Evolutionary conservation across 495 filamentous ascomycete genomes (phyloP).

Genomic region (Annulohypoxylon moriforme): DNA sequence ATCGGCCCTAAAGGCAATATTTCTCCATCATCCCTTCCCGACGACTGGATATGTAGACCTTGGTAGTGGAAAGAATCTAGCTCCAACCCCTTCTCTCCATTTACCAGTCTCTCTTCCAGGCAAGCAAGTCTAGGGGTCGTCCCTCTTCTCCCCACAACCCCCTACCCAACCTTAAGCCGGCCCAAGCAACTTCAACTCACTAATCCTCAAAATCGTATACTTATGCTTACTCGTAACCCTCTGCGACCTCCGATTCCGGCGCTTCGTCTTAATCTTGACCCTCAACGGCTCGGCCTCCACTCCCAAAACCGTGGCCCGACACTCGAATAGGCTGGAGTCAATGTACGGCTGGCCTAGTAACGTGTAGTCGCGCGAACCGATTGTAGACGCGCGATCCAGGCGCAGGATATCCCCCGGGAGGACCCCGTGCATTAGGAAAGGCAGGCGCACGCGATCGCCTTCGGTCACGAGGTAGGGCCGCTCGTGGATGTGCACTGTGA

Average conservation of each 20-base stretch:
- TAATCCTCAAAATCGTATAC: conserved; percentile 86
- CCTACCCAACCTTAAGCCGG: conserved; percentile 19
- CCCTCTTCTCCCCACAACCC: not conserved
- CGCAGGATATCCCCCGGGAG: conserved; percentile 84
- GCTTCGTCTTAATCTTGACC: conserved; percentile 92
- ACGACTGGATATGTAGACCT: not conserved
- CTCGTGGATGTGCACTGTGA: conserved; percentile 86
- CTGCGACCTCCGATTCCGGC: conserved; percentile 79
- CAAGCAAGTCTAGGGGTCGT: not conserved
- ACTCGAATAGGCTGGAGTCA: conserved; percentile 84
- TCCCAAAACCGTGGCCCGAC: conserved; percentile 85
- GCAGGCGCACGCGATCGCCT: conserved; percentile 89
- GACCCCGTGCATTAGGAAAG: conserved; percentile 91
- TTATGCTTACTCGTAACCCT: conserved; percentile 83
- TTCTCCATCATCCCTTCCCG: not conserved
- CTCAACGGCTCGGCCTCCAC: conserved; percentile 89
- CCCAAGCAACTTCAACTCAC: conserved; percentile 79
- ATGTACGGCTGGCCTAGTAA: conserved; percentile 80
- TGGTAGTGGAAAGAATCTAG: not conserved
- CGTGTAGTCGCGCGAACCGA: conserved; percentile 92
- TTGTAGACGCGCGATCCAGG: conserved; percentile 79
- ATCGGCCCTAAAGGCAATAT: not conserved
- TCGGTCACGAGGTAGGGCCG: conserved; percentile 88
- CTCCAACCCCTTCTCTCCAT: not conserved
- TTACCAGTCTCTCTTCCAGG: not conserved